phyloP scores from a whole-genome alignment of 2,329 filamentous ascomycete genomes.

The Colletotrichum karsti region DNA sequence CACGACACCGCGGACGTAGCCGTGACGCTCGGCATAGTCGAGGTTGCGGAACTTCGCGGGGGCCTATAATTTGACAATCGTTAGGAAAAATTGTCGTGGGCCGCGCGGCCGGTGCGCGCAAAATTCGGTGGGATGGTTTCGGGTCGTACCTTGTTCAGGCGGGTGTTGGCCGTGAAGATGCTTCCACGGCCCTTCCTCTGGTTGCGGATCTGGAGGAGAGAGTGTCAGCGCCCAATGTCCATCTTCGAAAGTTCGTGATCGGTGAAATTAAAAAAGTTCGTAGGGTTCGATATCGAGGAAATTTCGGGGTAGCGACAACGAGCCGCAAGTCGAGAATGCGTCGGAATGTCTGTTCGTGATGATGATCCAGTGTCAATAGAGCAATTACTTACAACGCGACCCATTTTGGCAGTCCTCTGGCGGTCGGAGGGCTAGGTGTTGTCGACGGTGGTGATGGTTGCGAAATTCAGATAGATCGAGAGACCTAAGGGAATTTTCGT shows the following conservation, averaged over 20 bases:
- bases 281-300: slow-evolving; percentile 9
- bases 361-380: slow-evolving; percentile 18
- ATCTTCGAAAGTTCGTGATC: neutral
- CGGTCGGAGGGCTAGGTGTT: slow-evolving; percentile 30
- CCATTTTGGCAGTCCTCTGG: slow-evolving; percentile 51
- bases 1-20: slow-evolving; percentile 96
- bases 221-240: slow-evolving; percentile 23
- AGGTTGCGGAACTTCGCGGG: slow-evolving; percentile 90
- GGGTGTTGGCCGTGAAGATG: slow-evolving; percentile 79
- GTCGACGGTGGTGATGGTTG: slow-evolving; percentile 29
- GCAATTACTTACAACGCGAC: slow-evolving; percentile 56
- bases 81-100: slow-evolving; percentile 20
- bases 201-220: slow-evolving; percentile 63
- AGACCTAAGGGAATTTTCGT: slow-evolving; percentile 13
- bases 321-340: neutral
- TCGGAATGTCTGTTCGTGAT: neutral
- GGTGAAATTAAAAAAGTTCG: slow-evolving; percentile 15
- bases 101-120: neutral
- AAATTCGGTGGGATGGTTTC: slow-evolving; percentile 42
- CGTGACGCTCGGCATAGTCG: slow-evolving; percentile 97
- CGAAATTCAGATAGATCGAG: neutral
- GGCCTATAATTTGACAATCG: slow-evolving; percentile 32
- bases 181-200: slow-evolving; percentile 69
- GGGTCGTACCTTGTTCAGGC: slow-evolving; percentile 92
- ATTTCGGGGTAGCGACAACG: slow-evolving; percentile 4